Conservation (phyloP, 2,329 filamentous ascomycete genomes). For the Trichocomaceae sp. region DNA sequence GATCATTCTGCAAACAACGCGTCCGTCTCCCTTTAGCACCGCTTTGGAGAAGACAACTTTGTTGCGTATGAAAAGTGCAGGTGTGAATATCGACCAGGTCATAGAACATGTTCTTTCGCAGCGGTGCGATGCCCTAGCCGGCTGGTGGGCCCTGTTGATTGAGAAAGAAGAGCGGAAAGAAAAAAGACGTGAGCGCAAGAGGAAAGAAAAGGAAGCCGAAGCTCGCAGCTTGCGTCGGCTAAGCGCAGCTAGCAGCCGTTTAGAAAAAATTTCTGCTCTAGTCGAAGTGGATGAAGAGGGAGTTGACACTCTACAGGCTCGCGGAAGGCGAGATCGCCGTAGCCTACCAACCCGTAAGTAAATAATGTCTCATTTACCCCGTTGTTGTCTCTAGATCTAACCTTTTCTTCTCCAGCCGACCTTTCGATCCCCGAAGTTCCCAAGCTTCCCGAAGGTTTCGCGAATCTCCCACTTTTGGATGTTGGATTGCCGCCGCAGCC, state of each 20-base stretch:
- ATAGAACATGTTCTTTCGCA: constrained; percentile 90
- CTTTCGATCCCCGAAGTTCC: constrained; percentile 68
- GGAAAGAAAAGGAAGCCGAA: constrained; percentile 77
- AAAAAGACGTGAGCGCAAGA: constrained; percentile 68
- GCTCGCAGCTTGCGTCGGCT: constrained; percentile 71
- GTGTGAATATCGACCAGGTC: constrained; percentile 87
- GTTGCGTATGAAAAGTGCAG: constrained; percentile 85
- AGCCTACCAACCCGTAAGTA: constrained; percentile 49
- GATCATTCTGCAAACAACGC: constrained; percentile 75
- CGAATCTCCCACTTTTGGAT: constrained; percentile 25
- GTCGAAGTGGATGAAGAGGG: constrained; percentile 75
- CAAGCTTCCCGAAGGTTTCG: constrained; percentile 58
- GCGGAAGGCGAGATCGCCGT: constrained; percentile 71
- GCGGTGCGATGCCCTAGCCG: constrained; percentile 80
- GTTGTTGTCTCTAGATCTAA: not conserved
- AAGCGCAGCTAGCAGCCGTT: constrained; percentile 80
- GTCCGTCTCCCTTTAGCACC: constrained; percentile 76
- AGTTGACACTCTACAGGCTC: constrained; percentile 54
- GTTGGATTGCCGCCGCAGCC: constrained; percentile 55
- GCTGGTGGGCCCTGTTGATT: constrained; percentile 91
- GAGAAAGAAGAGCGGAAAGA: constrained; percentile 94
- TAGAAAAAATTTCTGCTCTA: constrained; percentile 73
- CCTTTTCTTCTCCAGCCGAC: constrained; percentile 40
- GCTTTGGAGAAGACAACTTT: constrained; percentile 83
- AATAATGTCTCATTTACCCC: not conserved